Evolutionary conservation across 1,284 basidiomycete genomes (phyloP).

Genomic region (Puccinia triticina): DNA sequence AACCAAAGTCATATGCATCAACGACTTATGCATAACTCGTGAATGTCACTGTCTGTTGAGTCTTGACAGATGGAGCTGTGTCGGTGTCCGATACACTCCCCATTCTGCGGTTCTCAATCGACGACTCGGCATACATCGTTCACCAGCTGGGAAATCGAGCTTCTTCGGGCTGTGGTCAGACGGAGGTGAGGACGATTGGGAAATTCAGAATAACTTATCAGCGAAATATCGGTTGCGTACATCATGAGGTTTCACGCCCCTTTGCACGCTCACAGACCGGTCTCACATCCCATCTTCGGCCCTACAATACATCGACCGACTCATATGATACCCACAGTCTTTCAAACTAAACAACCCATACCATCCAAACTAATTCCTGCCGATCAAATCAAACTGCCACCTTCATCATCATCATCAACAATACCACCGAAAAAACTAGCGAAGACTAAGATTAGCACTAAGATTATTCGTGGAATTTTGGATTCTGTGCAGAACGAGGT

Average conservation of each 20-base stretch:
- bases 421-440: neutral
- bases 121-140: no score
- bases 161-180: no score
- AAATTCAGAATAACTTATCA: neutral
- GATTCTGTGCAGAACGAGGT: neutral
- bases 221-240: neutral
- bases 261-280: conserved; percentile 30
- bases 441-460: conserved; percentile 16
- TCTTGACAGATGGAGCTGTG: no score
- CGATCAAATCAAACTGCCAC: conserved; percentile 30
- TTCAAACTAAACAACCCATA: conserved; percentile 30
- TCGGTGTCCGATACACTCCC: no score
- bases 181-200: no score
- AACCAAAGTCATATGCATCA: no score
- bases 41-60: no score
- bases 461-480: conserved; percentile 28
- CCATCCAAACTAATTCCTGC: neutral
- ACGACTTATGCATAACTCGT: no score
- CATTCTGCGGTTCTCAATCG: no score
- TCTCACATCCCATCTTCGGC: conserved; percentile 44
- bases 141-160: no score
- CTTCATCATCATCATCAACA: conserved; percentile 13
- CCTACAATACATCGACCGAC: conserved; percentile 45
- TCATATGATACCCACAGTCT: conserved; percentile 34
- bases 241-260: conserved; percentile 20